phyloP scores from a whole-genome alignment of 495 filamentous ascomycete genomes.

The Penicillium robsamsonii region DNA sequence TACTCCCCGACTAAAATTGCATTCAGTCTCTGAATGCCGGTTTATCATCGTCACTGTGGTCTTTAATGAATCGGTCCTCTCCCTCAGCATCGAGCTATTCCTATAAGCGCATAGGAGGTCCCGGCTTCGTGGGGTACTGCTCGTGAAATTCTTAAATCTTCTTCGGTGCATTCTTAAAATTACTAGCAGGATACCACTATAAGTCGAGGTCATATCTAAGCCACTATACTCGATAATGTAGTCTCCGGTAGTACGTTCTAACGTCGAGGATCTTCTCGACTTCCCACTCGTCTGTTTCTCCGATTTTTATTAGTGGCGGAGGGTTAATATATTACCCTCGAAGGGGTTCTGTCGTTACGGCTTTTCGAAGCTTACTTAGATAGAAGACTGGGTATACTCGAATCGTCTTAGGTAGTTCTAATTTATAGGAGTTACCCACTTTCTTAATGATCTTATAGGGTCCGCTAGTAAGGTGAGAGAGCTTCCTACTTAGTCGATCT shows the following conservation, averaged over 20 bases:
- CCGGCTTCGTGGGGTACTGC: neutral
- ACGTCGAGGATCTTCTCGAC: neutral
- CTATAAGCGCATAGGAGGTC: neutral
- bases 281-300: constrained; percentile 14
- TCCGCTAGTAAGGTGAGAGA: neutral
- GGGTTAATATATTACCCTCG: neutral
- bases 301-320: neutral
- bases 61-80: neutral
- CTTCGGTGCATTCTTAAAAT: neutral
- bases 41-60: neutral
- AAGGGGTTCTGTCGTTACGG: neutral
- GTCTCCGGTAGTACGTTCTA: constrained; percentile 2
- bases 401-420: neutral
- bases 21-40: neutral
- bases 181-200: constrained; percentile 3
- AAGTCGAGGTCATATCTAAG: constrained; percentile 1
- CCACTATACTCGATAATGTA: constrained; percentile 12
- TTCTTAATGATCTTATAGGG: neutral
- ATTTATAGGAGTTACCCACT: neutral
- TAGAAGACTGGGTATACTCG: constrained; percentile 14
- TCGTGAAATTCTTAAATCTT: neutral
- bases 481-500: too few relatives aligned
- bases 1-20: too few relatives aligned
- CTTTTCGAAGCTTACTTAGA: constrained; percentile 10
- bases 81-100: neutral